Conservation (phyloP, 495 filamentous ascomycete species). For the Rostrohypoxylon terebratum region DNA sequence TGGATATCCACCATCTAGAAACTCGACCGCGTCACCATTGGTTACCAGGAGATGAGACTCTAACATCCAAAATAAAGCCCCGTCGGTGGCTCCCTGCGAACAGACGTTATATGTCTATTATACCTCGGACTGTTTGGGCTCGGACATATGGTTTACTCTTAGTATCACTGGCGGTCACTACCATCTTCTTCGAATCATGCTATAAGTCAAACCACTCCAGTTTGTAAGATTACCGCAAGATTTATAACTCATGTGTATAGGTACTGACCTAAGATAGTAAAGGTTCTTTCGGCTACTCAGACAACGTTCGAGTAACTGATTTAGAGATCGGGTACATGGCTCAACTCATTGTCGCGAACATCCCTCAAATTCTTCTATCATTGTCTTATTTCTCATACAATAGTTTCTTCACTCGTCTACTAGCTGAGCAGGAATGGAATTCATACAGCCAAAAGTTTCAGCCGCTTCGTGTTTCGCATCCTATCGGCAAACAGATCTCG, state of each 20-base stretch:
- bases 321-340: neutral
- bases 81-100: constrained; percentile 5
- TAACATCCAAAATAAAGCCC: constrained; percentile 1
- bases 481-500: constrained; percentile 25
- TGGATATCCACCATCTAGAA: constrained; percentile 1
- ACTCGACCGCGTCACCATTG: constrained; percentile 1
- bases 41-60: neutral
- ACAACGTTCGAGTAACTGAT: neutral
- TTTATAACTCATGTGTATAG: neutral
- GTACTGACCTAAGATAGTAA: neutral
- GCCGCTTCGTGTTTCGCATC: constrained; percentile 38
- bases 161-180: neutral
- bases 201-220: neutral
- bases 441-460: constrained; percentile 11
- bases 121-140: constrained; percentile 3
- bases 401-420: constrained; percentile 30
- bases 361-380: constrained; percentile 36
- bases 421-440: constrained; percentile 36
- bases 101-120: neutral
- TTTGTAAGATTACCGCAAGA: constrained; percentile 4
- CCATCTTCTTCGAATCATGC: neutral
- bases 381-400: constrained; percentile 36
- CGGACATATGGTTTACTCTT: constrained; percentile 3
- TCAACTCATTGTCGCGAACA: constrained; percentile 21
- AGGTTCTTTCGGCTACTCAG: constrained; percentile 6